Evolutionary conservation across 208 protist species (phyloP).

Genomic region (Angomonas ambiguus): DNA sequence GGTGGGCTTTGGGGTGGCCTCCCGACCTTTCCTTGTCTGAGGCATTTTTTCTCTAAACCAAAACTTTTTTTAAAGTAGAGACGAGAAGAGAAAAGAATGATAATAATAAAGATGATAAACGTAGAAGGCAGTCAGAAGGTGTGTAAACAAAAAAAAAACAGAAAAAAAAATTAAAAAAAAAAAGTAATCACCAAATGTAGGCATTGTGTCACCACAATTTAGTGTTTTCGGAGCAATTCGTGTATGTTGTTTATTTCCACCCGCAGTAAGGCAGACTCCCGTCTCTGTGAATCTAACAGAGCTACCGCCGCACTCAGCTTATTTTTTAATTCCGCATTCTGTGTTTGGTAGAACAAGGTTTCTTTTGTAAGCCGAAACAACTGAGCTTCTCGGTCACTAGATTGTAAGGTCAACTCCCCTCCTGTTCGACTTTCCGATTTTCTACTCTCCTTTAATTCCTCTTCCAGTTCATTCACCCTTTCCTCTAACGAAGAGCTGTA

Average conservation of each 20-base stretch:
- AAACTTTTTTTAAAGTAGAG: neutral
- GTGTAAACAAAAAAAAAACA: conserved; percentile 12
- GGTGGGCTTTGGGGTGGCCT: neutral
- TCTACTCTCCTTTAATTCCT: conserved; percentile 14
- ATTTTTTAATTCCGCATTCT: conserved; percentile 53
- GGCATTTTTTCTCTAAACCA: neutral
- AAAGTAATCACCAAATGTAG: neutral
- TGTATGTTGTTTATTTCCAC: conserved; percentile 59
- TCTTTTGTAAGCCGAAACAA: conserved; percentile 47
- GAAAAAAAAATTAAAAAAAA: conserved; percentile 6
- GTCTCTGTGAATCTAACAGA: conserved; percentile 48
- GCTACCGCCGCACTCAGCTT: conserved; percentile 43
- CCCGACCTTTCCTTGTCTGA: neutral
- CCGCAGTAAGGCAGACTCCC: conserved; percentile 59
- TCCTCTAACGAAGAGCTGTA: conserved; percentile 45
- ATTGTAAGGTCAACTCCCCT: neutral
- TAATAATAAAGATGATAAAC: conserved; percentile 6
- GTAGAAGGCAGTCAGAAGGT: too few species aligned
- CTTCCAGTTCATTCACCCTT: conserved; percentile 5
- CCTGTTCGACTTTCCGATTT: neutral
- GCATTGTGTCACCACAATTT: too few species aligned
- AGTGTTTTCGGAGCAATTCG: conserved; percentile 2
- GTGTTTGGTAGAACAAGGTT: conserved; percentile 54
- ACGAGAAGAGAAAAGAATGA: conserved; percentile 5
- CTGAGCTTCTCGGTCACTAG: conserved; percentile 26